phyloP scores from a whole-genome alignment of 2,329 filamentous ascomycete genomes.

The Neonectria faginata region DNA sequence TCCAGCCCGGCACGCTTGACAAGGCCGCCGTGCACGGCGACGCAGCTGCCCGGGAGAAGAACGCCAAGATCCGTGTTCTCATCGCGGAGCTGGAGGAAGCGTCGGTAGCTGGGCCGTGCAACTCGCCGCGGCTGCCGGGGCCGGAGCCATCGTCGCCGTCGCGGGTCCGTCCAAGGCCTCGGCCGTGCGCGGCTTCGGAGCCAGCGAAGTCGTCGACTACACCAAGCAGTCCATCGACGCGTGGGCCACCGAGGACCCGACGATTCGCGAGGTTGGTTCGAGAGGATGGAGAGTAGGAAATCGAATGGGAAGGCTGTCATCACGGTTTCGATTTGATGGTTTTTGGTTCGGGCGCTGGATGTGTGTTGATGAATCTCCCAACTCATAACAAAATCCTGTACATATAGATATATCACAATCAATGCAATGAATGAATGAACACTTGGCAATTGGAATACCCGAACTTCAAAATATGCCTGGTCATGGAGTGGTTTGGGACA shows the following conservation, averaged over 20 bases:
- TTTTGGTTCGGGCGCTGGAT: background rate
- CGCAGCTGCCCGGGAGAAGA: conserved; percentile 40
- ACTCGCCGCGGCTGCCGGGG: conserved; percentile 38
- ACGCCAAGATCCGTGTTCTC: conserved; percentile 27
- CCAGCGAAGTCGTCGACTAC: conserved; percentile 54
- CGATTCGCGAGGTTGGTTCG: conserved; percentile 48
- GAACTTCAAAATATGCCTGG: no score
- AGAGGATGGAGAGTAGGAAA: conserved; percentile 50
- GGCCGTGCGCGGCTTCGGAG: conserved; percentile 49
- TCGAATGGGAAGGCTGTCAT: conserved; percentile 56
- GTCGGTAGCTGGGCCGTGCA: no score
- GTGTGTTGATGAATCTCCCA: background rate
- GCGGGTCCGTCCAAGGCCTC: conserved; percentile 47
- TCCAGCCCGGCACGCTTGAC: conserved; percentile 49
- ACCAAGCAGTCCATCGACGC: conserved; percentile 44
- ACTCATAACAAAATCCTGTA: background rate
- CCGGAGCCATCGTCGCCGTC: conserved; percentile 51
- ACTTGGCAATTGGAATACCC: background rate
- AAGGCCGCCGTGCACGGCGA: conserved; percentile 45
- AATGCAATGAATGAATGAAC: background rate
- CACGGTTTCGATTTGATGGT: conserved; percentile 39
- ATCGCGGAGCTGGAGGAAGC: conserved; percentile 23
- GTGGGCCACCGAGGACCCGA: conserved; percentile 48
- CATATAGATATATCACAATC: background rate
- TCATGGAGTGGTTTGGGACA: background rate